phyloP scores from a whole-genome alignment of 1,284 basidiomycete genomes.

The Salmacisia buchloeana region DNA sequence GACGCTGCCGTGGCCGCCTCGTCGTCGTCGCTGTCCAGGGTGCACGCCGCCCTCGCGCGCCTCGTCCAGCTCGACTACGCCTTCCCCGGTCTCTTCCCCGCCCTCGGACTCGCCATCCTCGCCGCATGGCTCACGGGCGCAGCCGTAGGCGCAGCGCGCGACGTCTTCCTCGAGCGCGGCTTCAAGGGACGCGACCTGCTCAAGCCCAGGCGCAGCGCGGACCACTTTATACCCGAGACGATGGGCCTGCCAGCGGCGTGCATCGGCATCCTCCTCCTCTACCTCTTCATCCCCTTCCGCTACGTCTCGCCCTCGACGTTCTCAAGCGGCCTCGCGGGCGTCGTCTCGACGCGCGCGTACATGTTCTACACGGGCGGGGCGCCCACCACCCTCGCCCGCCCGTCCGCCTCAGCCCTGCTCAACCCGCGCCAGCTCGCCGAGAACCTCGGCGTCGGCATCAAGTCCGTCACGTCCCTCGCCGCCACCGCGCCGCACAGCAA shows the following conservation, averaged over 20 bases:
- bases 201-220: slow-evolving; percentile 19
- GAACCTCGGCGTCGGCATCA: background rate
- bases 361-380: slow-evolving; percentile 18
- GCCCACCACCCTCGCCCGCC: slow-evolving; percentile 14
- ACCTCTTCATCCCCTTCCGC: slow-evolving; percentile 47
- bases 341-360: slow-evolving; percentile 12
- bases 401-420: background rate
- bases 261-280: slow-evolving; percentile 74
- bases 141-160: slow-evolving; percentile 24
- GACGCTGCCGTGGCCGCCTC: too few species aligned
- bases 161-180: slow-evolving; percentile 34
- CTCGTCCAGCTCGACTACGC: slow-evolving; percentile 25
- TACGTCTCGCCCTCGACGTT: slow-evolving; percentile 22
- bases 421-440: background rate
- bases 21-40: too few species aligned
- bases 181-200: slow-evolving; percentile 44
- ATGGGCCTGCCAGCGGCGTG: slow-evolving; percentile 83
- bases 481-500: background rate
- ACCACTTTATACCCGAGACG: slow-evolving; percentile 72
- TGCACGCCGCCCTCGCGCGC: background rate
- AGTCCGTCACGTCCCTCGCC: background rate
- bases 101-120: slow-evolving; percentile 23
- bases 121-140: slow-evolving; percentile 23
- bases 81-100: slow-evolving; percentile 27
- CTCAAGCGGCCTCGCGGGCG: background rate